Conservation (phyloP, 306 rosid species). For the Medicago arabica region DNA sequence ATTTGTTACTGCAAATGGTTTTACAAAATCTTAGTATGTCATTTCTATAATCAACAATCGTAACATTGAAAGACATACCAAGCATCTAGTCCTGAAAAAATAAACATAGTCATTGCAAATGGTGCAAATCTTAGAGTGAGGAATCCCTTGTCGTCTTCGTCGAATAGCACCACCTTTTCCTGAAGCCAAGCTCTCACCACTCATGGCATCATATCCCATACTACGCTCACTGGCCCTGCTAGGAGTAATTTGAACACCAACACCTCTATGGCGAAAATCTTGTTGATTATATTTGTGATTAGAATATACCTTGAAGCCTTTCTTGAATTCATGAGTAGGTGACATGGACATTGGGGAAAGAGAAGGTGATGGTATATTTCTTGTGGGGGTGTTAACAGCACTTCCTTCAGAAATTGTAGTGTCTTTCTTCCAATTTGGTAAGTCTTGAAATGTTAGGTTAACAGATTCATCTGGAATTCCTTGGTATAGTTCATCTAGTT, state of each 20-base stretch:
- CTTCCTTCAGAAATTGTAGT: conserved; percentile 15
- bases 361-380: conserved; percentile 28
- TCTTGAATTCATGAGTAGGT: conserved; percentile 72
- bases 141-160: conserved; percentile 73
- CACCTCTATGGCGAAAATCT: neutral
- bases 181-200: conserved; percentile 53
- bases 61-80: conserved; percentile 54
- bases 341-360: conserved; percentile 42
- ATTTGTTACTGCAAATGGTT: neutral
- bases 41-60: neutral
- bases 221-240: conserved; percentile 26
- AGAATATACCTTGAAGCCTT: conserved; percentile 51
- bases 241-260: conserved; percentile 31
- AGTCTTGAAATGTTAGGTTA: conserved; percentile 82
- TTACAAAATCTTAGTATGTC: neutral
- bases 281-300: conserved; percentile 17
- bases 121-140: conserved; percentile 84
- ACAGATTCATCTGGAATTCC: conserved; percentile 91
- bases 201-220: conserved; percentile 48
- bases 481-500: conserved; percentile 74
- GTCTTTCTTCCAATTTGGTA: conserved; percentile 46
- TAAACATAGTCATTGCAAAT: conserved; percentile 65
- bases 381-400: neutral
- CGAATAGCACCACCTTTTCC: conserved; percentile 41
- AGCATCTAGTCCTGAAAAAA: conserved; percentile 77